Evolutionary conservation across 139 green algal species (phyloP).

Genomic region (Closterium sp.): DNA sequence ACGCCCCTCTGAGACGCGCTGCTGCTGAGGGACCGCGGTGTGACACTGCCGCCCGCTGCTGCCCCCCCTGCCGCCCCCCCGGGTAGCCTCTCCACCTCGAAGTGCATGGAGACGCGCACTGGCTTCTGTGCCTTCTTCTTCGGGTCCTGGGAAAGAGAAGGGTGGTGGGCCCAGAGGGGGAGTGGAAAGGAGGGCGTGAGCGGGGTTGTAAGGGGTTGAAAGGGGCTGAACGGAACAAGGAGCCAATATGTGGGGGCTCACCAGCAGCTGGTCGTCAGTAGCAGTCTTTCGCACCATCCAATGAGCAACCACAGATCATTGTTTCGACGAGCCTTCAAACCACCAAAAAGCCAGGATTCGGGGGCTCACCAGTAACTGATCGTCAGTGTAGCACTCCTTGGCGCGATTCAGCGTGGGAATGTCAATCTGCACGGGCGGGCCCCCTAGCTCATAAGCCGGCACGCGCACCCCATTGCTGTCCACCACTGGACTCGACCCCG

Average conservation of each 20-base stretch:
- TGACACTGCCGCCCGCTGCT: not conserved
- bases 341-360: not conserved
- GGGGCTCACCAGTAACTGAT: slow-evolving; percentile 24
- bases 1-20: not conserved
- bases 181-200: too few relatives aligned
- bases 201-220: too few relatives aligned
- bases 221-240: too few relatives aligned
- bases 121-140: slow-evolving; percentile 50
- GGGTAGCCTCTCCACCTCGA: slow-evolving; percentile 36
- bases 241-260: not conserved
- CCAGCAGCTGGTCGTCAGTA: slow-evolving; percentile 6
- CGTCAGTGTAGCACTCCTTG: slow-evolving; percentile 50
- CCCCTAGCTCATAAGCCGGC: slow-evolving; percentile 7
- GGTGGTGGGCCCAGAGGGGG: too few relatives aligned
- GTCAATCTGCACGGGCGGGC: slow-evolving; percentile 36
- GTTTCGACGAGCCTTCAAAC: not conserved
- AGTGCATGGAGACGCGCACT: slow-evolving; percentile 39
- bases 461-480: not conserved
- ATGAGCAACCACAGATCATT: too few relatives aligned
- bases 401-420: slow-evolving; percentile 38
- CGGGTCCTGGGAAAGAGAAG: slow-evolving; percentile 11
- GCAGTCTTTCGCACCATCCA: not conserved
- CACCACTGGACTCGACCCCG: not conserved
- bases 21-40: not conserved
- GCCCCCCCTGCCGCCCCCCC: not conserved